phyloP scores from a whole-genome alignment of 108 stramenopile species.

The Nitzschia sp. region DNA sequence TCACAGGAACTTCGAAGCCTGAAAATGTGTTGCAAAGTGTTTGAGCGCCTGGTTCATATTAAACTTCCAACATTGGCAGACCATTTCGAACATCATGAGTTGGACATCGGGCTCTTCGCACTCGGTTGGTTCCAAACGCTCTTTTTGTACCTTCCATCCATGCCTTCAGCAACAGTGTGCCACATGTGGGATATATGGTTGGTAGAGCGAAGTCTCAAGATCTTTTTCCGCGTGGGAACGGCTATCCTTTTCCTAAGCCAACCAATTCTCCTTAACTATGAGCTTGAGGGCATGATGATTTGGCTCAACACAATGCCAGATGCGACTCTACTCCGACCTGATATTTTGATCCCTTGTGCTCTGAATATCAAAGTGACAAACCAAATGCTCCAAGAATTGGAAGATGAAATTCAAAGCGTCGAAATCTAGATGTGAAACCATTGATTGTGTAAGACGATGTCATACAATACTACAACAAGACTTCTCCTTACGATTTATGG shows the following conservation, averaged over 20 bases:
- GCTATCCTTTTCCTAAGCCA: conserved; percentile 88
- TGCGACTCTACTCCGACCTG: conserved; percentile 81
- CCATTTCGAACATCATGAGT: conserved; percentile 88
- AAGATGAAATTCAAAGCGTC: conserved; percentile 43
- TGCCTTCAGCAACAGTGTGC: conserved; percentile 86
- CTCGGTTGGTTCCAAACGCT: conserved; percentile 91
- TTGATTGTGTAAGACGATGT: too few relatives aligned
- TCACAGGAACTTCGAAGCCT: conserved; percentile 86
- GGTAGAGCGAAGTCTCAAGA: conserved; percentile 87
- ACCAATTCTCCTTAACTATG: conserved; percentile 81
- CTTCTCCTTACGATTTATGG: too few relatives aligned
- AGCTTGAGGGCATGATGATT: conserved; percentile 91
- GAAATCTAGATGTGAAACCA: neutral
- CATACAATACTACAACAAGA: too few relatives aligned
- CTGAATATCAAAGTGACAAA: conserved; percentile 89
- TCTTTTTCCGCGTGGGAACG: conserved; percentile 86
- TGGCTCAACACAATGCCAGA: conserved; percentile 90
- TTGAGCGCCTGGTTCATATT: conserved; percentile 74
- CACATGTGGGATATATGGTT: conserved; percentile 94
- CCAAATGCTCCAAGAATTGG: conserved; percentile 75
- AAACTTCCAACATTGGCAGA: conserved; percentile 87
- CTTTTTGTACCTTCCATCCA: conserved; percentile 88
- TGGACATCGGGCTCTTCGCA: conserved; percentile 87
- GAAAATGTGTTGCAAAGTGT: conserved; percentile 83
- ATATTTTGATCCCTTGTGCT: conserved; percentile 87